These are phyloP conservation scores for Vigna hirtella DNA, from an alignment of 306 rosid species.

Conservation along the genomic window DNA sequence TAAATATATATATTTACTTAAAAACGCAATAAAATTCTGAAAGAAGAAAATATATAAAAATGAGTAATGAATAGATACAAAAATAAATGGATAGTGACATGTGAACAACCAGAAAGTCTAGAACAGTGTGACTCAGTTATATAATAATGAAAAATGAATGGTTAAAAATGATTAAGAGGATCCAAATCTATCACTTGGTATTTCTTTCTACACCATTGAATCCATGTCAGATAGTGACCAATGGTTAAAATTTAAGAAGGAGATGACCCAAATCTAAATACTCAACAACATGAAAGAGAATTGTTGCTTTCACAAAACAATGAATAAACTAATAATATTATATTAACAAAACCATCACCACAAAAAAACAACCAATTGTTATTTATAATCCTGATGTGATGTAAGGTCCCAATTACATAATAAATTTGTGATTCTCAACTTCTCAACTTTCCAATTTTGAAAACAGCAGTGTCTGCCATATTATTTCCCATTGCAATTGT, in stretches of 20 bases:
- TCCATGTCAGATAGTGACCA: not conserved
- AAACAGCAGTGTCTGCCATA: too few species aligned
- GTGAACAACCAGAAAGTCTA: not conserved
- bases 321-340: not conserved
- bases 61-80: not conserved
- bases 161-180: too few species aligned
- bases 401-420: not conserved
- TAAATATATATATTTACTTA: not conserved
- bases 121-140: not conserved
- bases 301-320: not conserved
- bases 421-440: not conserved
- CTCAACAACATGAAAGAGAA: not conserved
- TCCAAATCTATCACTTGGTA: not conserved
- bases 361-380: not conserved
- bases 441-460: too few species aligned
- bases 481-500: not conserved
- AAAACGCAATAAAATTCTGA: not conserved
- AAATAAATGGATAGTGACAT: not conserved
- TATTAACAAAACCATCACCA: not conserved
- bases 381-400: not conserved
- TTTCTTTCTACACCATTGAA: not conserved
- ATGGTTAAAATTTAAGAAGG: not conserved
- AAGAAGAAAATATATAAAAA: not conserved
- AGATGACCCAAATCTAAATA: not conserved
- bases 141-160: too few species aligned